Base-by-base conservation (phyloP, 2,329 filamentous ascomycete species). In the Aspergillus niger region DNA sequence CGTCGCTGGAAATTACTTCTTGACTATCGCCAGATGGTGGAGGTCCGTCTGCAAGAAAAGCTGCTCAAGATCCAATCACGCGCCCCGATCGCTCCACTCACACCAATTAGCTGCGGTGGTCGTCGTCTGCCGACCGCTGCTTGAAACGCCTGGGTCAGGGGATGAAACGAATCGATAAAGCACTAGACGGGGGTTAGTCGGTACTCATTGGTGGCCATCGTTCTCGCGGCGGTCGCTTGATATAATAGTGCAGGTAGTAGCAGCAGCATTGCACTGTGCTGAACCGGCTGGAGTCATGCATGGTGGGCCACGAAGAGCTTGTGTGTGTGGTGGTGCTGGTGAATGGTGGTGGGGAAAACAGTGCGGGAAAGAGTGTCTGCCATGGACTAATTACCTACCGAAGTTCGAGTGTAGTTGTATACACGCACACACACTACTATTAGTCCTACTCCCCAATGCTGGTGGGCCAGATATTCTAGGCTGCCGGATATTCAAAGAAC, bases 121-220 rank as follows among this genome's bases (percentile, higher is more conserved):
- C 28, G 30, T 57, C 51, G 51, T 50, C 38, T 38, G 22, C 22
- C 44, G 36, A 26, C 26, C 38, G 30, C 55, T 28, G 56, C 47
- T 50, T 61, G 59, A 61, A 61, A 61, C 59, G 52, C 50, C 44
- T 51, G 30, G 50, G 11, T 50, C 56, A 55, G 56, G 32, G 59
- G 59, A 57, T 61, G 59, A 61, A 61, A 59, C 59, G 50, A 36
- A 53, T 15, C 17, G 47, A 55, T 17, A 15, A 43, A 28, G 51
- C 51, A 55, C 59, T 61, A 58, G 26, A 30, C 41, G n/a, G 30
- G 17, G 39, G 55, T 61, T 47, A 61, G 51, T 28, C 13, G 22
- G 22, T n/a, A 28, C 22, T 48, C 13, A 61, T 59, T 61, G 55
- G 58, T 22, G 24, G 15, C n/a, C 39, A 15, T 39, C 39, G 15